Percentiles rank a stretch among this genome's conserved stretches.
Evolutionary conservation across 148 eudicot species (phyloP).

Genomic region (Rhododendron williamsianum): DNA sequence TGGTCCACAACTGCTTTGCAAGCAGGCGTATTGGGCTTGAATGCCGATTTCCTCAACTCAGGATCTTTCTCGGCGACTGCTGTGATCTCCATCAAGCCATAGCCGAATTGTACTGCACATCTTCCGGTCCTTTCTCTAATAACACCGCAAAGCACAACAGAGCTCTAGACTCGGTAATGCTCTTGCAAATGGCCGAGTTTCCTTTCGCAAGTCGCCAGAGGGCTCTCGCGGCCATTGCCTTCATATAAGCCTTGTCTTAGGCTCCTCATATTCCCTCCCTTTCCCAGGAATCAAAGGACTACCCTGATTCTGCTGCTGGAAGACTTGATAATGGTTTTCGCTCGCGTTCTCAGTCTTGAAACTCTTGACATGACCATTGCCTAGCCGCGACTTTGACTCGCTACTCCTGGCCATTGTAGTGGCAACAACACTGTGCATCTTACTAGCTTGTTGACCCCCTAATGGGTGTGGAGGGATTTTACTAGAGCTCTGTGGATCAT

Average conservation of each 20-base stretch:
- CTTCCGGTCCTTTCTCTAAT: constrained; percentile 2
- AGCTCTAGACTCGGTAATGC: constrained; percentile 14
- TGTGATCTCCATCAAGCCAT: constrained; percentile 16
- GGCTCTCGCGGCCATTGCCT: constrained; percentile 18
- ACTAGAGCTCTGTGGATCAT: not conserved
- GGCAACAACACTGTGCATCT: constrained; percentile 12
- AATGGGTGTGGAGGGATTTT: not conserved
- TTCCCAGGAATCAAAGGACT: not conserved
- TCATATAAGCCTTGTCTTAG: constrained; percentile 5
- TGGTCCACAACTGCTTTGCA: constrained; percentile 15
- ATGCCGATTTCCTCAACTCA: constrained; percentile 9
- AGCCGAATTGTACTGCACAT: constrained; percentile 8
- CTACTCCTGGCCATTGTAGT: constrained; percentile 8
- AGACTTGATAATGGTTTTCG: not conserved
- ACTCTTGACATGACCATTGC: not conserved
- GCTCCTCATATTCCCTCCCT: constrained; percentile 10
- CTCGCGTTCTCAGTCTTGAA: not conserved
- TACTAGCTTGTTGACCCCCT: not conserved
- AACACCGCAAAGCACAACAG: constrained; percentile 13
- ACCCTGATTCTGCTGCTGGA: not conserved
- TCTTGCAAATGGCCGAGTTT: constrained; percentile 12
- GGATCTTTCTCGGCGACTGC: constrained; percentile 8
- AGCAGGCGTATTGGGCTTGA: constrained; percentile 15
- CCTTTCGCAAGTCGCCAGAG: constrained; percentile 11
- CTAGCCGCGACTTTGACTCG: not conserved